A percentile compares a stretch with the other conserved stretches of the same genome.
These are phyloP conservation scores for Lichtheimia corymbifera DNA, from an alignment of 371 early-diverging fungal genomes.

Conservation along the genomic window DNA sequence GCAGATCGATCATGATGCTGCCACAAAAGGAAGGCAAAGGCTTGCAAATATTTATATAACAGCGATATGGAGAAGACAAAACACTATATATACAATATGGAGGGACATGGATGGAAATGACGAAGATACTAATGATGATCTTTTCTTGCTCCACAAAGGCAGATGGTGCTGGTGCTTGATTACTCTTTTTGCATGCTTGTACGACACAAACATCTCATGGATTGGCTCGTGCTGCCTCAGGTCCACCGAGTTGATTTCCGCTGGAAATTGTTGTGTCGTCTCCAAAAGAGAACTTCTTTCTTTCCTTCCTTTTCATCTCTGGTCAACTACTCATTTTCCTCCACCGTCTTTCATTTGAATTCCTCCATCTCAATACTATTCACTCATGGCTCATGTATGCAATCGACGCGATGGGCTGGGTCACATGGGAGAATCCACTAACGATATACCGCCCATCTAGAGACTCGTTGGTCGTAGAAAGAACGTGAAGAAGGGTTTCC, in stretches of 20 bases:
- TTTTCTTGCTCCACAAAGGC: too few species aligned
- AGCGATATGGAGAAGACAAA: too few species aligned
- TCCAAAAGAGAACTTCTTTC: constrained; percentile 5
- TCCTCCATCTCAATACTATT: background rate
- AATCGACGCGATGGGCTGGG: background rate
- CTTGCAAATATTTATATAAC: too few species aligned
- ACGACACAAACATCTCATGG: constrained; percentile 4
- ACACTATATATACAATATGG: too few species aligned
- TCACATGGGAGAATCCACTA: background rate
- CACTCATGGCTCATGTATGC: constrained; percentile 17
- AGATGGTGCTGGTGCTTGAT: background rate
- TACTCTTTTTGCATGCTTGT: background rate
- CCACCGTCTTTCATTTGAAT: background rate
- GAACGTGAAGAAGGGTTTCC: constrained; percentile 94
- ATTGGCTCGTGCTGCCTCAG: constrained; percentile 11
- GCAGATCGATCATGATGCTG: too few species aligned
- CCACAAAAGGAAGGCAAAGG: too few species aligned
- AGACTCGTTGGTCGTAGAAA: constrained; percentile 82
- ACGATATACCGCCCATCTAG: constrained; percentile 13
- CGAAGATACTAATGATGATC: too few species aligned
- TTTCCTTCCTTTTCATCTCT: constrained; percentile 12
- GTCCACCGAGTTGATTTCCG: too few species aligned
- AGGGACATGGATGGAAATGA: too few species aligned
- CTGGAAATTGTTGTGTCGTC: too few species aligned
- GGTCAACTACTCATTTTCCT: constrained; percentile 2